phyloP scores from a whole-genome alignment of 129 eudicot species.

The Apium graveolens region DNA sequence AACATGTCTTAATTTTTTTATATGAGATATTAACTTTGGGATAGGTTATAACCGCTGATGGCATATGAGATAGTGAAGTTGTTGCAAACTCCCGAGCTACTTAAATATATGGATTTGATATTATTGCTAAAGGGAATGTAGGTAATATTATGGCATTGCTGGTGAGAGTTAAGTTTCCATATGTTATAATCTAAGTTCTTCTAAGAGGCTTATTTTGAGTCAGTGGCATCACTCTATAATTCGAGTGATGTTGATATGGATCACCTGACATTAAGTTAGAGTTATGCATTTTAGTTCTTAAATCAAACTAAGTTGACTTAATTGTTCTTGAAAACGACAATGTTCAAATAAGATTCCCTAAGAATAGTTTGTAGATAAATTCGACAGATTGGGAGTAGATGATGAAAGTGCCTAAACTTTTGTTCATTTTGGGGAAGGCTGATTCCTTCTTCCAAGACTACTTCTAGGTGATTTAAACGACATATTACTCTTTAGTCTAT shows the following conservation, averaged over 20 bases:
- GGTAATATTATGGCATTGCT: constrained; percentile 24
- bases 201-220: not conserved
- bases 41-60: constrained; percentile 70
- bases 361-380: not conserved
- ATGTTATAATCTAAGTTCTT: not conserved
- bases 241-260: not conserved
- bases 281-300: not conserved
- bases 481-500: not conserved
- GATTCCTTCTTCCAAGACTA: not conserved
- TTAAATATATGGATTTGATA: constrained; percentile 68
- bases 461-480: not conserved
- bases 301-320: not conserved
- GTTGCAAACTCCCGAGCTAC: constrained; percentile 88
- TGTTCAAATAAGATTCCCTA: not conserved
- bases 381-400: not conserved
- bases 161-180: not conserved
- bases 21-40: not conserved
- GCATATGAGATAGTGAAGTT: constrained; percentile 68
- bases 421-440: not conserved
- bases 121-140: constrained; percentile 69
- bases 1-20: not conserved
- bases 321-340: not conserved
- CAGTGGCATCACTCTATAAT: not conserved
- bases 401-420: not conserved
- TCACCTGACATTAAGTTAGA: not conserved